Conservation (phyloP, 306 rosid genomes). For the Oxytropis ochrocephala region DNA sequence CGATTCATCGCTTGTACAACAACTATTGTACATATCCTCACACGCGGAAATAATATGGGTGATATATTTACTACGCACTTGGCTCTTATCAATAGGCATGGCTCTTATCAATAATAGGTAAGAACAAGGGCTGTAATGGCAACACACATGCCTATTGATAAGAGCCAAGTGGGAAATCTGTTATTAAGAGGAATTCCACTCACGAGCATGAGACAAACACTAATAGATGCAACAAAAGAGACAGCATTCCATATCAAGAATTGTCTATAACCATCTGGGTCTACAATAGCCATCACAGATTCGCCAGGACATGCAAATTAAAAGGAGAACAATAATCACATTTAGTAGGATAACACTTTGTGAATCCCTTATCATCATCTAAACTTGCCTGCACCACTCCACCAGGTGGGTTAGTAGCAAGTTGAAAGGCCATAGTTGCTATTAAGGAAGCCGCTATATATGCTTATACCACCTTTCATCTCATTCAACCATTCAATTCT, state of each 20-base stretch:
- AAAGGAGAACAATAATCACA: too few relatives aligned
- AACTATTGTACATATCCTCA: too few relatives aligned
- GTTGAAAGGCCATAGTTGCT: background rate
- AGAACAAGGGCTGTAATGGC: background rate
- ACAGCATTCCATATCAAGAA: background rate
- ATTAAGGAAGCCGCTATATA: background rate
- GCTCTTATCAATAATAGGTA: too few relatives aligned
- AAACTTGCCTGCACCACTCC: background rate
- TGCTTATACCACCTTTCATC: background rate
- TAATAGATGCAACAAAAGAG: background rate
- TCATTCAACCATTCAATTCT: background rate
- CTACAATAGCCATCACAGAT: background rate
- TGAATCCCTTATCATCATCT: fast-evolving
- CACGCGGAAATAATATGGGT: too few relatives aligned
- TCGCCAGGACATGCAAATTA: background rate
- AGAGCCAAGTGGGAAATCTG: background rate
- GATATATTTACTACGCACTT: too few relatives aligned
- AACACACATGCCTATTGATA: background rate
- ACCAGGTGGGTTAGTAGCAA: background rate
- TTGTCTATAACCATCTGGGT: fast-evolving
- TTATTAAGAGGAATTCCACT: background rate
- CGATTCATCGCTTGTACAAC: too few relatives aligned
- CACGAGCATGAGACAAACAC: background rate
- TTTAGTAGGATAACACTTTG: fast-evolving
- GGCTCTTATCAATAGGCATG: too few relatives aligned